These are phyloP conservation scores for Cryptococcus amylolentus DNA, from an alignment of 1,284 basidiomycete genomes.

Conservation along the genomic window DNA sequence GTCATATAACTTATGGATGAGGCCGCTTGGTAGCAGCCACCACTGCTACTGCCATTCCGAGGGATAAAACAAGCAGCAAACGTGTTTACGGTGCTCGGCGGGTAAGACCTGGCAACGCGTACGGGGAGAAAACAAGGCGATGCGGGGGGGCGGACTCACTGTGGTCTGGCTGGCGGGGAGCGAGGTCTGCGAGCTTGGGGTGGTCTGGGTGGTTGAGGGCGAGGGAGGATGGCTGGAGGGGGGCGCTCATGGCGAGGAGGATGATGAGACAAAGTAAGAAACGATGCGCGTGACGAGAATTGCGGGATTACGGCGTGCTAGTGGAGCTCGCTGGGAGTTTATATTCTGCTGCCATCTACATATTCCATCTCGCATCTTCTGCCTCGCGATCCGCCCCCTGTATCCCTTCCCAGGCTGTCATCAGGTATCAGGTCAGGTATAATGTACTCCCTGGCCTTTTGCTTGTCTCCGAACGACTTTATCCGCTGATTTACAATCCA, in stretches of 20 bases:
- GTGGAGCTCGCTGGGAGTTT: not conserved
- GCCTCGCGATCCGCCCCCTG: too few species aligned
- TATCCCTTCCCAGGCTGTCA: too few species aligned
- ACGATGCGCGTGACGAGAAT: not conserved
- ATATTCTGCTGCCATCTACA: not conserved
- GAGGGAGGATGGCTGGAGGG: constrained; percentile 7
- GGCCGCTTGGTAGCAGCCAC: not conserved
- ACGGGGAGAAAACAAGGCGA: constrained; percentile 1
- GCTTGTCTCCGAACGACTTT: too few species aligned
- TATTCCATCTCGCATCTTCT: too few species aligned
- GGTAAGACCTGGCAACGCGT: constrained; percentile 28
- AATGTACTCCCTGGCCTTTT: too few species aligned
- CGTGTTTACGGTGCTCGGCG: not conserved
- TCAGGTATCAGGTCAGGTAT: too few species aligned
- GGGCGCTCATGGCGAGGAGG: not conserved
- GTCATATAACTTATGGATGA: not conserved
- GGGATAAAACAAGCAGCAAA: not conserved
- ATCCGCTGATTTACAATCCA: too few species aligned
- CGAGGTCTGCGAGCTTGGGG: constrained; percentile 30
- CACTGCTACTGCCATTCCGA: not conserved
- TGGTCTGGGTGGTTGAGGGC: constrained; percentile 32
- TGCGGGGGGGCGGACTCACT: constrained; percentile 10
- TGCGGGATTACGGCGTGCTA: not conserved
- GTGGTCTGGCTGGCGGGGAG: constrained; percentile 5
- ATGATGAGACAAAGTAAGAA: not conserved